Evolutionary conservation across 441 rosid species (phyloP).

Genomic region (Monsonia emarginata): DNA sequence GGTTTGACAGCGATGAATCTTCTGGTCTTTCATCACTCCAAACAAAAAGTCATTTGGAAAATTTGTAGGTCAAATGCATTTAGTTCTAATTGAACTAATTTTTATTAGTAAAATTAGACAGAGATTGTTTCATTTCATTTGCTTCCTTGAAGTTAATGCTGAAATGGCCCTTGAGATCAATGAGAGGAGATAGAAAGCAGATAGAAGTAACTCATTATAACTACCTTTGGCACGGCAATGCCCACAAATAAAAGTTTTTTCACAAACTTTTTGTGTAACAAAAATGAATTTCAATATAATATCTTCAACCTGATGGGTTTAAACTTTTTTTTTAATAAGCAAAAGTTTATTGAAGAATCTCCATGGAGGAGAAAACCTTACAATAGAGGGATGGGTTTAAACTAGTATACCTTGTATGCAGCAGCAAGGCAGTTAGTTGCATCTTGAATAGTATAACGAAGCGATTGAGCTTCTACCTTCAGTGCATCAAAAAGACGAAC

Average conservation of each 20-base stretch:
- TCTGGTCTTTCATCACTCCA: neutral
- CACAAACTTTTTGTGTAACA: neutral
- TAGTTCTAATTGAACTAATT: neutral
- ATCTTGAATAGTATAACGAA: constrained; percentile 74
- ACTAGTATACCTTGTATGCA: constrained; percentile 66
- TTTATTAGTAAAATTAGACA: neutral
- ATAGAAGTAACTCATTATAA: neutral
- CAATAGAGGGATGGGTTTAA: too few species aligned
- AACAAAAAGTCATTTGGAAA: neutral
- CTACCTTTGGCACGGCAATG: neutral
- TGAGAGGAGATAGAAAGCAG: neutral
- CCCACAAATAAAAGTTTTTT: neutral
- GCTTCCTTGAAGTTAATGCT: neutral
- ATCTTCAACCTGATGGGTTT: constrained; percentile 7
- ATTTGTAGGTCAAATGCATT: neutral
- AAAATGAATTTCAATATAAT: neutral
- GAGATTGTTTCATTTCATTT: neutral
- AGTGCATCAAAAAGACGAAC: constrained; percentile 79
- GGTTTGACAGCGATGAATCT: neutral
- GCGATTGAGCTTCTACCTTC: constrained; percentile 61
- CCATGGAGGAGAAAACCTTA: too few species aligned
- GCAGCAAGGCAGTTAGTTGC: constrained; percentile 67
- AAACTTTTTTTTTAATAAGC: too few species aligned
- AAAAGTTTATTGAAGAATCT: too few species aligned
- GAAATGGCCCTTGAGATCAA: neutral